Conservation (phyloP, 805 yeast genomes). For the Wickerhamomyces queroliae region DNA sequence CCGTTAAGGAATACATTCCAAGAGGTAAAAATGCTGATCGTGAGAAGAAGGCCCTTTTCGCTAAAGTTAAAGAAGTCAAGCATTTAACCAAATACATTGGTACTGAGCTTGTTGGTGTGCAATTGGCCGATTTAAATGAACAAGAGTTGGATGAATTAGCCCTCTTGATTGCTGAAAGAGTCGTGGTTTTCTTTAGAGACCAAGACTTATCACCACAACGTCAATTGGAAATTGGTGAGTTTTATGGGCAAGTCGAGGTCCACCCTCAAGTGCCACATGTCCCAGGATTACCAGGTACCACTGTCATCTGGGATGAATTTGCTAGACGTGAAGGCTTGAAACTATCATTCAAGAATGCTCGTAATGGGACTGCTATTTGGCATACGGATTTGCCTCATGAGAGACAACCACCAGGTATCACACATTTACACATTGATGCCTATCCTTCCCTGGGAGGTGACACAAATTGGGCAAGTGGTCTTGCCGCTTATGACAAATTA, state of each 20-base stretch:
- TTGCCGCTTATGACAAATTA: slow-evolving; percentile 48
- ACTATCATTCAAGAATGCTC: slow-evolving; percentile 6
- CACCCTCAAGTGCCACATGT: slow-evolving; percentile 32
- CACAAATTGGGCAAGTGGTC: slow-evolving; percentile 49
- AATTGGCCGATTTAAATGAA: slow-evolving; percentile 32
- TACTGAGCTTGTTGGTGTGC: slow-evolving; percentile 40
- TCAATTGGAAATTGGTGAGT: slow-evolving; percentile 37
- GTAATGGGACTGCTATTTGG: slow-evolving; percentile 28
- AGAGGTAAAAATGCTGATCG: slow-evolving; percentile 31
- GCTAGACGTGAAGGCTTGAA: slow-evolving; percentile 20
- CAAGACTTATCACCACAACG: slow-evolving; percentile 37
- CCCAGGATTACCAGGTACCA: slow-evolving; percentile 26
- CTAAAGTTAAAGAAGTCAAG: slow-evolving; percentile 32
- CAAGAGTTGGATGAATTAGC: slow-evolving; percentile 41
- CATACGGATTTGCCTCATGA: slow-evolving; percentile 52
- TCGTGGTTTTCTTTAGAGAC: slow-evolving; percentile 41
- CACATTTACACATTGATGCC: slow-evolving; percentile 44
- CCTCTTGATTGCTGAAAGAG: slow-evolving; percentile 37
- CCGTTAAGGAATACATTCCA: slow-evolving; percentile 19
- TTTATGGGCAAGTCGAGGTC: slow-evolving; percentile 38
- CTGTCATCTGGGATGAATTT: slow-evolving; percentile 28
- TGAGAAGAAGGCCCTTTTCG: slow-evolving; percentile 9
- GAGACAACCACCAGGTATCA: slow-evolving; percentile 47
- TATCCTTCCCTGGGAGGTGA: slow-evolving; percentile 47
- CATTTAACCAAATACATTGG: slow-evolving; percentile 39